Base-by-base conservation (phyloP, 116 monocot genomes). In the Phalaenopsis hybrid region DNA sequence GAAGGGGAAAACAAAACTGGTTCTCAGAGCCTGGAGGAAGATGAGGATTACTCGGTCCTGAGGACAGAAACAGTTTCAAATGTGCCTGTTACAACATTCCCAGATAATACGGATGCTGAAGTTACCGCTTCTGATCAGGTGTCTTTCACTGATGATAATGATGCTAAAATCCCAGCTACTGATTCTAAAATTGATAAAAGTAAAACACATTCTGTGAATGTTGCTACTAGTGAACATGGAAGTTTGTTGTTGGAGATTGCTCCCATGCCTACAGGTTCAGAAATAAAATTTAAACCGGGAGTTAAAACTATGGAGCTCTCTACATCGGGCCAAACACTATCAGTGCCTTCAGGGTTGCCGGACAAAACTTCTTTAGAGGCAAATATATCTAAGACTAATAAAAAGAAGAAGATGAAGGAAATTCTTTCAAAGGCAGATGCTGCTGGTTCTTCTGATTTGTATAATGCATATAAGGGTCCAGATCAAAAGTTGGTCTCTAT, bases 371-470 rank as follows among this genome's bases (percentile, higher is more conserved):
- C 70, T 45, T 50, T 63, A 25, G 97, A 94, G 73, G 45, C 72
- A 13, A n/a, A 74, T n/a, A 80, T 61, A 69, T 25, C 87, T 34
- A 93, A 90, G 81, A 6, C 68, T 79, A 81, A 7, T 5, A 94
- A 83, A 78, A 97, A 85, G 84, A 97, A 91, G 83, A 92, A 88
- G 79, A 88, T 33, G 74, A 97, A 84, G 69, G 93, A 94, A 67
- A 84, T 92, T 77, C 86, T 94, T 84, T 91, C 91, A 8, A 97
- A 93, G 82, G 97, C 97, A 25, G 97, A 97, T 93, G 92, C 92
- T 81, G 91, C 90, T 44, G 93, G 89, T 55, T 86, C 88, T 41
- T 90, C 88, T 68, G 97, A 97, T 85, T 90, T 94, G 52, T 97
- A 97, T 81, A 89, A 91, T 90, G 93, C 94, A 80, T 97, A 94